Evolutionary conservation across 805 yeast genomes (phyloP).

Genomic region (Henningerozyma blattae): DNA sequence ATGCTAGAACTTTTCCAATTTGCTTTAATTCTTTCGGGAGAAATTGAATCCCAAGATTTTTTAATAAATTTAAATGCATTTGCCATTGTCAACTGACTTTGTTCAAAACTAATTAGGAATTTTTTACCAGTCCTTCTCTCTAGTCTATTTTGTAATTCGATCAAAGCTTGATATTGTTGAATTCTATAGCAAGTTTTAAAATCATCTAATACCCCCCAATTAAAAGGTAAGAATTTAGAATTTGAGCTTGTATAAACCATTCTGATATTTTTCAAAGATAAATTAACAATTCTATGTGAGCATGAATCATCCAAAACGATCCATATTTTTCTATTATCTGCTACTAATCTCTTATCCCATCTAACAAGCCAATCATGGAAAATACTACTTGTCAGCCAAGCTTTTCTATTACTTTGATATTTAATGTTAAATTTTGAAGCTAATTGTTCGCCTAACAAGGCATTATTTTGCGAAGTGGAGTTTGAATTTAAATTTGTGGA

Average conservation of each 20-base stretch:
- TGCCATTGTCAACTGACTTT: slow-evolving; percentile 38
- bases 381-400: slow-evolving; percentile 51
- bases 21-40: slow-evolving; percentile 27
- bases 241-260: slow-evolving; percentile 29
- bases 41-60: slow-evolving; percentile 39
- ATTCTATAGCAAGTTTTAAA: slow-evolving; percentile 46
- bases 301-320: slow-evolving; percentile 50
- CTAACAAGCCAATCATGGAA: slow-evolving; percentile 52
- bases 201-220: slow-evolving; percentile 52
- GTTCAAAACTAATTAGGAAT: slow-evolving; percentile 22
- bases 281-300: slow-evolving; percentile 46
- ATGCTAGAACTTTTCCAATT: slow-evolving; percentile 35
- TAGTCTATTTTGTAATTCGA: slow-evolving; percentile 20
- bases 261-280: slow-evolving; percentile 33
- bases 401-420: slow-evolving; percentile 47
- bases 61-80: slow-evolving; percentile 49
- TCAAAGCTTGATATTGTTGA: slow-evolving; percentile 37
- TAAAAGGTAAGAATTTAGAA: slow-evolving; percentile 43
- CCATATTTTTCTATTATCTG: slow-evolving; percentile 38
- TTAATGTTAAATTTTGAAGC: slow-evolving; percentile 39
- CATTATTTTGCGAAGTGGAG: background rate
- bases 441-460: slow-evolving; percentile 30
- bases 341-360: slow-evolving; percentile 43
- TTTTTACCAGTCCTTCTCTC: slow-evolving; percentile 5
- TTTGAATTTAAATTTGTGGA: background rate